These are phyloP conservation scores for Neonectria neomacrospora DNA, from an alignment of 2,329 filamentous ascomycete species.

Conservation along the genomic window DNA sequence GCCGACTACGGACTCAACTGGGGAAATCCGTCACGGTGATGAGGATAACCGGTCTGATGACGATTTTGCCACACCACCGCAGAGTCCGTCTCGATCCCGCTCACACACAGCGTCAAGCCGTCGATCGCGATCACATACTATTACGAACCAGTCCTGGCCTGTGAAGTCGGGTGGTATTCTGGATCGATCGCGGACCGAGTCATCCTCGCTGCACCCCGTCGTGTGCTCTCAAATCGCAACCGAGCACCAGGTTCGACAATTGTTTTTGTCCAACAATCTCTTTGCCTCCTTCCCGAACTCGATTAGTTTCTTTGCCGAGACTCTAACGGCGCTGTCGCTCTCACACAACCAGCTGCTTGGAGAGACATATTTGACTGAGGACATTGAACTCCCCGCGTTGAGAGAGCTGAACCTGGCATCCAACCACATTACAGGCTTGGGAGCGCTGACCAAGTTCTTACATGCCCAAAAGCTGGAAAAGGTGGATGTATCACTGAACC, in stretches of 20 bases:
- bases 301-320: conserved; percentile 76
- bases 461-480: conserved; percentile 80
- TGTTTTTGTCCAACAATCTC: conserved; percentile 82
- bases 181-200: conserved; percentile 75
- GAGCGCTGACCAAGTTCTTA: conserved; percentile 72
- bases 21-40: conserved; percentile 42
- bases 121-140: conserved; percentile 58
- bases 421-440: conserved; percentile 78
- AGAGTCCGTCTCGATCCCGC: conserved; percentile 60
- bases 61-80: conserved; percentile 68
- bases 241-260: conserved; percentile 61
- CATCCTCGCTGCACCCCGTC: conserved; percentile 68
- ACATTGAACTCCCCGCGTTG: conserved; percentile 76
- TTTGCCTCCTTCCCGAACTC: conserved; percentile 76
- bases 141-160: conserved; percentile 62
- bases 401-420: conserved; percentile 80
- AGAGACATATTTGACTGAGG: conserved; percentile 72
- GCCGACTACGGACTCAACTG: background rate
- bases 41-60: conserved; percentile 62
- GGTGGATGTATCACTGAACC: conserved; percentile 85
- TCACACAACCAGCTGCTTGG: conserved; percentile 78
- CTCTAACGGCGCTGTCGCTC: conserved; percentile 77
- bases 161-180: conserved; percentile 71
- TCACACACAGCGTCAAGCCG: conserved; percentile 59
- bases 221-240: conserved; percentile 66